Conservation (phyloP, 495 filamentous ascomycete genomes). For the Eremomyces bilateralis region DNA sequence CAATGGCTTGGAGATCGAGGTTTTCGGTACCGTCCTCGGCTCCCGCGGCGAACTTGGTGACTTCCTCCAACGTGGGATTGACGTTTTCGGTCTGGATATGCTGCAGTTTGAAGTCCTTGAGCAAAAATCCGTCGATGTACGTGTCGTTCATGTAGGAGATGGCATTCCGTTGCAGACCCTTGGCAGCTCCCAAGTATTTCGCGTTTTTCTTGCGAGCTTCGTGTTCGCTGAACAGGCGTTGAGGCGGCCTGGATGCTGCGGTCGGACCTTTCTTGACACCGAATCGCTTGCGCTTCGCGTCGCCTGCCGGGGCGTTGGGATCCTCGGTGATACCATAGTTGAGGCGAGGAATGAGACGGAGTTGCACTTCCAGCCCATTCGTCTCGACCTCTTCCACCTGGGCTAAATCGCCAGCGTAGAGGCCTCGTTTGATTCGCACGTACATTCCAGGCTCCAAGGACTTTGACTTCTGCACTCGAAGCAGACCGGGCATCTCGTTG, state of each 20-base stretch:
- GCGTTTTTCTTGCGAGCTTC: slow-evolving; percentile 80
- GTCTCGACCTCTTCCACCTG: slow-evolving; percentile 85
- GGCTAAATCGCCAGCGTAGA: slow-evolving; percentile 76
- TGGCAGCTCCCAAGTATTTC: slow-evolving; percentile 39
- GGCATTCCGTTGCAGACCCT: slow-evolving; percentile 36
- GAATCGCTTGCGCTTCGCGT: slow-evolving; percentile 57
- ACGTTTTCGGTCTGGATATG: slow-evolving; percentile 66
- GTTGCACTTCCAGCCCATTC: slow-evolving; percentile 71
- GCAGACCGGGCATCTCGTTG: slow-evolving; percentile 89
- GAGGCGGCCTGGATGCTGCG: slow-evolving; percentile 45
- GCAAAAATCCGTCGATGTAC: slow-evolving; percentile 79
- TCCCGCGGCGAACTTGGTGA: slow-evolving; percentile 74
- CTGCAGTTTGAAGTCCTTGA: slow-evolving; percentile 85
- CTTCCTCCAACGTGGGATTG: slow-evolving; percentile 84
- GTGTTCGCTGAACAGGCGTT: slow-evolving; percentile 76
- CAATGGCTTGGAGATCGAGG: slow-evolving; percentile 73
- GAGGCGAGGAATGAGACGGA: slow-evolving; percentile 70
- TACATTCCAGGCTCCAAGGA: slow-evolving; percentile 74
- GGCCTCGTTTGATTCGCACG: slow-evolving; percentile 68
- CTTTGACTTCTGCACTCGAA: slow-evolving; percentile 71
- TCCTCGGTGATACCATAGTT: slow-evolving; percentile 86
- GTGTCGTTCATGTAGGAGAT: slow-evolving; percentile 72
- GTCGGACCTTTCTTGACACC: slow-evolving; percentile 22
- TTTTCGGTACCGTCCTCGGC: slow-evolving; percentile 83
- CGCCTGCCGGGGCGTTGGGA: slow-evolving; percentile 25